Conservation (phyloP, 352 stramenopile species). For the Thalassiosira hispida region DNA sequence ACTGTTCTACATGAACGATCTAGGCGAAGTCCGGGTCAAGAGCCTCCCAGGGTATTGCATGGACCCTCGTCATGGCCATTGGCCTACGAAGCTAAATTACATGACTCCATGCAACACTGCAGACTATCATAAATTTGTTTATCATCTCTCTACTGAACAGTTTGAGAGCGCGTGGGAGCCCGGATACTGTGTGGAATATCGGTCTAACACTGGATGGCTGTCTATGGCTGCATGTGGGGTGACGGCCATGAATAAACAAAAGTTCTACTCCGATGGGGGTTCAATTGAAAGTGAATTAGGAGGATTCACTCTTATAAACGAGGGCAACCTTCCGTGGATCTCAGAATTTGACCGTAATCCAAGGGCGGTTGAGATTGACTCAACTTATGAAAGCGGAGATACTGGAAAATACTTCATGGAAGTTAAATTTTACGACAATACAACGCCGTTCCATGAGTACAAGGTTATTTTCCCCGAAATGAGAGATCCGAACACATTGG, state of each 20-base stretch:
- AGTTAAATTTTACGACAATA: slow-evolving; percentile 42
- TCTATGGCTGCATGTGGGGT: no score
- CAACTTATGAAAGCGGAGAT: slow-evolving; percentile 45
- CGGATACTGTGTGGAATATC: neutral
- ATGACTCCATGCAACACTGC: no score
- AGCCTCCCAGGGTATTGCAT: slow-evolving; percentile 30
- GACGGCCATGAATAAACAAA: neutral
- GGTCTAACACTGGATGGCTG: neutral
- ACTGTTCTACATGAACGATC: neutral
- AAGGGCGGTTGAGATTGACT: slow-evolving; percentile 18
- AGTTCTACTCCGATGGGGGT: slow-evolving; percentile 5
- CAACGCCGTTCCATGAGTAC: slow-evolving; percentile 46
- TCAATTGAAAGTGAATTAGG: neutral
- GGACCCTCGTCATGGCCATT: slow-evolving; percentile 3
- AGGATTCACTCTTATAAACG: slow-evolving; percentile 13
- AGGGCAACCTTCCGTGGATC: slow-evolving; percentile 34
- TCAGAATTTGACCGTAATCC: slow-evolving; percentile 46
- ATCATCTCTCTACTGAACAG: no score
- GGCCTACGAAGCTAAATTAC: no score
- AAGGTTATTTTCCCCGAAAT: slow-evolving; percentile 41
- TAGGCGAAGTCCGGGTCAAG: neutral
- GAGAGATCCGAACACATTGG: slow-evolving; percentile 20
- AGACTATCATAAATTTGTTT: no score
- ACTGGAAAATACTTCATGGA: slow-evolving; percentile 32
- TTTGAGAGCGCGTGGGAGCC: neutral